Base-by-base conservation (phyloP, 768 basidiomycete species). In the Fibroporia radiculosa region DNA sequence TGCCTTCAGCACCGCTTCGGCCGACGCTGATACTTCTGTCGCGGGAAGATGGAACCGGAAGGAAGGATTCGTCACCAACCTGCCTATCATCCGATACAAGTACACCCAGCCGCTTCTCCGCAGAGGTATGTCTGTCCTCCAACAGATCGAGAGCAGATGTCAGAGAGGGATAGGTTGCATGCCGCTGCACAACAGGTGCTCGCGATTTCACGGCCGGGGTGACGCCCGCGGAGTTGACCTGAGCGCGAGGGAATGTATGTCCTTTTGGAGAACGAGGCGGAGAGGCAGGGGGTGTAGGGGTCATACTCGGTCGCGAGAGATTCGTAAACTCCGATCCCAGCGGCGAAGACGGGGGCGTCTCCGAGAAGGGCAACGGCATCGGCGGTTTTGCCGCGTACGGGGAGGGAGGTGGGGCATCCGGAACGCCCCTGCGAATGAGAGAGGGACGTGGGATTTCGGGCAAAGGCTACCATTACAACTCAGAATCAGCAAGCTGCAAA, bases 131-230 rank as follows among this genome's bases (percentile, higher is more conserved):
- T 25, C 57, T 55, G 33, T 58, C 57, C 26, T 52, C 56, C 11
- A 60, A 50, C 22, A 55, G 40, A 4, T 54, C 56, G 22, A 60
- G 54, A 1, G 59, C 58, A 2, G 59, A 60, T 3, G 57, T 54
- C 37, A 60, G 58, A 8, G 59, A 60, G 1, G 59, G 59, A 41
- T 53, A 60, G 2, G 59, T 53, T 32, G 53, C 50, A 41, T 60
- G 58, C 1, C 50, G 42, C 6, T 49, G 45, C 6, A 23, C 22
- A 11, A 35, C 28, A 13, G 22, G 27, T 2, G 54, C 36, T 12
- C 40, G 42, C 13, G 24, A 4, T 6, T 23, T 3, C 22, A 33
- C 20, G n/a, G 44, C 11, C 3, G 11, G 23, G 40, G 31, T 42
- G 5, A 7, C 32, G 16, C 14, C 22, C 13, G 31, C 16, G 25